Percentiles rank a stretch among this genome's conserved stretches.
Evolutionary conservation across 148 eudicot genomes (phyloP).

Genomic region (Fagopyrum esculentum): DNA sequence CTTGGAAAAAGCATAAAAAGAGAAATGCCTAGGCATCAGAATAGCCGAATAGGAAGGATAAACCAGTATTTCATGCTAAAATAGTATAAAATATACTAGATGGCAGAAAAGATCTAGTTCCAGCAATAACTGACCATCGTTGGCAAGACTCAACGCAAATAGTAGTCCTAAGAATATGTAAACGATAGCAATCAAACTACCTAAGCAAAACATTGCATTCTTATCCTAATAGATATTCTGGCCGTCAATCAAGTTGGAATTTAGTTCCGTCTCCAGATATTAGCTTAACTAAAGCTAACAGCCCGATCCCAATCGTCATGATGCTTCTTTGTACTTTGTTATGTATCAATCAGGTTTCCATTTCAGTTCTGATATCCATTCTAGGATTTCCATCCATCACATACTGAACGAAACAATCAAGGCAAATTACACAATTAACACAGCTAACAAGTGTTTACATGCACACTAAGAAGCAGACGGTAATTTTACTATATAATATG

Average conservation of each 20-base stretch:
- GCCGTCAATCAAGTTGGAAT: not conserved
- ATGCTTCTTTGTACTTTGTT: not conserved
- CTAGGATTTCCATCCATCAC: not conserved
- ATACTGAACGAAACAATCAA: not conserved
- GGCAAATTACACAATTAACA: not conserved
- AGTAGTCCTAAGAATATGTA: not conserved
- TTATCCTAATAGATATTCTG: not conserved
- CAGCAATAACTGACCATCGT: not conserved
- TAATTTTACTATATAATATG: not conserved
- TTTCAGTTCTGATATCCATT: not conserved
- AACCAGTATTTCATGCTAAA: not conserved
- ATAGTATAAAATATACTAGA: not conserved
- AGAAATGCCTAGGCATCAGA: not conserved
- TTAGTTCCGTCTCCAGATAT: too few species aligned
- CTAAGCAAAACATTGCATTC: not conserved
- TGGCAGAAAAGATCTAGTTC: slow-evolving; percentile 1
- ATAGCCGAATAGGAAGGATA: not conserved
- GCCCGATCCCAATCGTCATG: not conserved
- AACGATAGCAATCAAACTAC: not conserved
- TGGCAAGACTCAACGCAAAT: not conserved
- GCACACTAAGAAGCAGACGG: not conserved
- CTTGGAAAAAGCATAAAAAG: not conserved
- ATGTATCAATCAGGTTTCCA: not conserved
- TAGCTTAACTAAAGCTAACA: not conserved
- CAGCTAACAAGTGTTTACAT: not conserved